Percentiles rank a stretch among this genome's conserved stretches.
phyloP scores from a whole-genome alignment of 768 basidiomycete species.

The Harrya chromipes region DNA sequence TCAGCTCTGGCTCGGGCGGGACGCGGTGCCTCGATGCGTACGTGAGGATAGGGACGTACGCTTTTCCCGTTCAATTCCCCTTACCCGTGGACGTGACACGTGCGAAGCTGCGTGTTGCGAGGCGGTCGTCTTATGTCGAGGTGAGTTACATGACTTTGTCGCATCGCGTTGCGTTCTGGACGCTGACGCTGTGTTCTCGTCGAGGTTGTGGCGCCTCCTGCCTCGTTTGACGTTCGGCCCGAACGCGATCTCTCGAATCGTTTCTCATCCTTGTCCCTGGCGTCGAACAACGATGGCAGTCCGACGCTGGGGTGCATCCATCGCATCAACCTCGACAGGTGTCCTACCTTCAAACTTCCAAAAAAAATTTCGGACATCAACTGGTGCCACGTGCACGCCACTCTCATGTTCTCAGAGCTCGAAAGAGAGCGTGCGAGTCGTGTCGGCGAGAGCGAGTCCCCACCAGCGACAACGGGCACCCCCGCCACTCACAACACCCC shows the following conservation, averaged over 20 bases:
- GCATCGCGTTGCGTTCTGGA: background rate
- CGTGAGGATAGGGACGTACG: slow-evolving; percentile 15
- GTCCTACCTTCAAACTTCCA: slow-evolving; percentile 31
- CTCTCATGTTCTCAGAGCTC: slow-evolving; percentile 23
- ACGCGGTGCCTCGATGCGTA: background rate
- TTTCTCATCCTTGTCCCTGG: slow-evolving; percentile 25
- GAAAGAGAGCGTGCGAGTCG: slow-evolving; percentile 1
- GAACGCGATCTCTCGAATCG: slow-evolving; percentile 17
- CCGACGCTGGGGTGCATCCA: slow-evolving; percentile 38
- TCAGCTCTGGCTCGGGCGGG: background rate
- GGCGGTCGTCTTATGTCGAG: slow-evolving; percentile 50
- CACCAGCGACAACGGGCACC: too few relatives aligned
- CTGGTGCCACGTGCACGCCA: slow-evolving; percentile 32
- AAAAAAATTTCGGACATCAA: slow-evolving; percentile 1
- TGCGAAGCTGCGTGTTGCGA: slow-evolving; percentile 43
- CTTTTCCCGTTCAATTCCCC: slow-evolving; percentile 36
- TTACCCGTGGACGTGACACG: slow-evolving; percentile 40
- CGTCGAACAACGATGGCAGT: background rate
- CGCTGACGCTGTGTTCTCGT: background rate
- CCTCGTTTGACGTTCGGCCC: slow-evolving; percentile 17
- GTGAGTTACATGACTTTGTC: slow-evolving; percentile 5
- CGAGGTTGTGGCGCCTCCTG: slow-evolving; percentile 20
- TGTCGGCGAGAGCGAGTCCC: slow-evolving; percentile 6
- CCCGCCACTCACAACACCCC: too few relatives aligned
- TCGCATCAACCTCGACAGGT: slow-evolving; percentile 33